A percentile compares a stretch with the other conserved stretches of the same genome.
Conservation (phyloP, 257 asterid species). For the Fraxinus excelsior region DNA sequence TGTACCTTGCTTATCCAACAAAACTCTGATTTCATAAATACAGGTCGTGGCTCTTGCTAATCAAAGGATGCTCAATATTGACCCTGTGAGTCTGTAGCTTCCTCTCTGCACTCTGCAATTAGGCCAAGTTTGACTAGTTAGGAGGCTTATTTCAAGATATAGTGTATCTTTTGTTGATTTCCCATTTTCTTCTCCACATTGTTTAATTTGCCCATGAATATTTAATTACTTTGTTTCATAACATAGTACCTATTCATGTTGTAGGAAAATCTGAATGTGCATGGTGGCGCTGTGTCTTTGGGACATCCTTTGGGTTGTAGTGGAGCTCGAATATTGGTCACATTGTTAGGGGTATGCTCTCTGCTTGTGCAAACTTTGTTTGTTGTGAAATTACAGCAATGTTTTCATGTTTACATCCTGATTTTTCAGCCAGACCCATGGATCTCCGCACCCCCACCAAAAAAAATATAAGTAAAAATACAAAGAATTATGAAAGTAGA, state of each 20-base stretch:
- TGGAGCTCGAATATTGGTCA: conserved; percentile 90
- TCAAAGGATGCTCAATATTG: conserved; percentile 69
- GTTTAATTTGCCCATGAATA: background rate
- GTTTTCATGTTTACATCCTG: conserved; percentile 11
- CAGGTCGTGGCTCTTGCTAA: conserved; percentile 96
- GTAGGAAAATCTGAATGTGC: conserved; percentile 72
- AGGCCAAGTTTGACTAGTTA: background rate
- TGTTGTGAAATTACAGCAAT: background rate
- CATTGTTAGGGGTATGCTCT: conserved; percentile 79
- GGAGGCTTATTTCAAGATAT: conserved; percentile 2
- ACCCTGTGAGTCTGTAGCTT: conserved; percentile 53
- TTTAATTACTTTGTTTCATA: conserved; percentile 19
- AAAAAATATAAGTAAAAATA: no score
- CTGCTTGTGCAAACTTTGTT: conserved; percentile 5
- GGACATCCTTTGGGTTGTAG: conserved; percentile 98
- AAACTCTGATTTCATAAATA: conserved; percentile 20
- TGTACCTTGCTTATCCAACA: conserved; percentile 8
- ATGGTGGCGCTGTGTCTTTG: conserved; percentile 91
- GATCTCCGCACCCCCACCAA: background rate
- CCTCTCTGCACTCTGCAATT: conserved; percentile 10
- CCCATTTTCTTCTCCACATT: background rate
- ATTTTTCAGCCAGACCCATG: background rate
- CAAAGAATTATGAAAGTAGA: background rate
- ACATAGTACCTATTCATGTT: conserved; percentile 11
- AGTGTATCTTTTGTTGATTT: background rate